Percentiles rank a stretch among this genome's conserved stretches.
Evolutionary conservation across 2,329 filamentous ascomycete genomes (phyloP).

Genomic region (Botrytis aclada): DNA sequence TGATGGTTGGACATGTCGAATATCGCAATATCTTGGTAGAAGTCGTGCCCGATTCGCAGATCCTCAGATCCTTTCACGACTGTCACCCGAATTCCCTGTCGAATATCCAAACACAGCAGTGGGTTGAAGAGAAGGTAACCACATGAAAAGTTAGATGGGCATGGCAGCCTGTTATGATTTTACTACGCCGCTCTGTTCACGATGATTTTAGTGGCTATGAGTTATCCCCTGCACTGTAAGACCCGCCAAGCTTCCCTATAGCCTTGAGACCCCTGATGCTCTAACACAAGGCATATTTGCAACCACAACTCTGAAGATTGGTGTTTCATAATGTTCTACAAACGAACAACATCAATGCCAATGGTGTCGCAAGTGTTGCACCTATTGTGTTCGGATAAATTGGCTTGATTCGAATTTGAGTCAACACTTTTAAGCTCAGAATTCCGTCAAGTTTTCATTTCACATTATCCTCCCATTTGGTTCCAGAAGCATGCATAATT

Average conservation of each 20-base stretch:
- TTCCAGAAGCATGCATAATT: background rate
- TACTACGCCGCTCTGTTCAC: constrained; percentile 12
- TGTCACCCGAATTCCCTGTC: constrained; percentile 2
- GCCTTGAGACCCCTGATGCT: constrained; percentile 7
- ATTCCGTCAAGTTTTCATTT: background rate
- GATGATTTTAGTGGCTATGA: constrained; percentile 15
- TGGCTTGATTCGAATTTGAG: background rate
- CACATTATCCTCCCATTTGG: background rate
- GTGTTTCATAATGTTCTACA: constrained; percentile 15
- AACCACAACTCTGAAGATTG: constrained; percentile 8
- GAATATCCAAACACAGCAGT: constrained; percentile 5
- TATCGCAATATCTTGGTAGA: constrained; percentile 1
- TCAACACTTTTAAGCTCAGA: background rate
- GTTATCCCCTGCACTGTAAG: background rate
- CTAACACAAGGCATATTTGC: constrained; percentile 10
- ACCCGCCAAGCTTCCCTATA: constrained; percentile 6
- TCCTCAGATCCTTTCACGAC: constrained; percentile 13
- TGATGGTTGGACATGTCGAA: constrained; percentile 26
- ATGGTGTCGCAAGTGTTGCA: constrained; percentile 9
- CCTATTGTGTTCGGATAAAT: background rate
- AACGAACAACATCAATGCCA: background rate
- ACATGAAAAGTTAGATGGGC: background rate
- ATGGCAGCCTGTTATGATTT: constrained; percentile 10
- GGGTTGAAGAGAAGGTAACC: background rate
- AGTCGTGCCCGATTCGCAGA: constrained; percentile 13